Percentiles rank a stretch among this genome's conserved stretches.
These are phyloP conservation scores for Prunus armeniaca DNA, from an alignment of 306 rosid species.

Conservation along the genomic window DNA sequence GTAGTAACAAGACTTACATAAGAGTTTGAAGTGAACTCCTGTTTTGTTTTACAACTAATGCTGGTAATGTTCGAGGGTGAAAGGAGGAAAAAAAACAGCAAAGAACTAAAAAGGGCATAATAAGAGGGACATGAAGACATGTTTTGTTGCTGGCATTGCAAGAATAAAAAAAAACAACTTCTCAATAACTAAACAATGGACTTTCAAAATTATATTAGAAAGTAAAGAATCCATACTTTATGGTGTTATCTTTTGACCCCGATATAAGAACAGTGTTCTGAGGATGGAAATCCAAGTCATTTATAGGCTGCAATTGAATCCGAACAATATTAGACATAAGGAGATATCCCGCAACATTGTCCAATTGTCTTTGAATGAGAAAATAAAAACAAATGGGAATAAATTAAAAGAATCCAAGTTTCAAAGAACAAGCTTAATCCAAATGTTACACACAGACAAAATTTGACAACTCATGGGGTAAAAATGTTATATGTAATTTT, in stretches of 20 bases:
- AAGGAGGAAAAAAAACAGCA: neutral
- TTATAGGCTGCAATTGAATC: constrained; percentile 69
- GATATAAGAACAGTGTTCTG: constrained; percentile 76
- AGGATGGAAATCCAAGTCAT: constrained; percentile 96
- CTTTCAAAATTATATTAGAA: constrained; percentile 8
- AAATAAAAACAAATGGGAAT: neutral
- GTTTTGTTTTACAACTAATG: constrained; percentile 1
- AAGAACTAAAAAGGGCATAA: constrained; percentile 20
- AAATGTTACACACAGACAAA: neutral
- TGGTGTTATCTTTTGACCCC: constrained; percentile 88
- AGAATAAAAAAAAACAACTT: neutral
- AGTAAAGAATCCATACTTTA: constrained; percentile 52
- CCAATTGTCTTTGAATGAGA: neutral
- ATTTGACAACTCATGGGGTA: neutral
- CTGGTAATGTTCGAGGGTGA: constrained; percentile 10
- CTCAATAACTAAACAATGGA: constrained; percentile 1
- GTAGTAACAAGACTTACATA: neutral
- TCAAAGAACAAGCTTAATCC: neutral
- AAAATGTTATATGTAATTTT: neutral
- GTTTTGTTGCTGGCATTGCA: neutral
- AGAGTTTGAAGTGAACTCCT: neutral
- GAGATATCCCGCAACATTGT: neutral
- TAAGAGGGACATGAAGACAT: neutral
- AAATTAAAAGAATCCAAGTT: neutral
- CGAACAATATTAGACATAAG: constrained; percentile 15